These are phyloP conservation scores for Astrephomene gubernaculifera DNA, from an alignment of 139 green algal species.

Conservation along the genomic window DNA sequence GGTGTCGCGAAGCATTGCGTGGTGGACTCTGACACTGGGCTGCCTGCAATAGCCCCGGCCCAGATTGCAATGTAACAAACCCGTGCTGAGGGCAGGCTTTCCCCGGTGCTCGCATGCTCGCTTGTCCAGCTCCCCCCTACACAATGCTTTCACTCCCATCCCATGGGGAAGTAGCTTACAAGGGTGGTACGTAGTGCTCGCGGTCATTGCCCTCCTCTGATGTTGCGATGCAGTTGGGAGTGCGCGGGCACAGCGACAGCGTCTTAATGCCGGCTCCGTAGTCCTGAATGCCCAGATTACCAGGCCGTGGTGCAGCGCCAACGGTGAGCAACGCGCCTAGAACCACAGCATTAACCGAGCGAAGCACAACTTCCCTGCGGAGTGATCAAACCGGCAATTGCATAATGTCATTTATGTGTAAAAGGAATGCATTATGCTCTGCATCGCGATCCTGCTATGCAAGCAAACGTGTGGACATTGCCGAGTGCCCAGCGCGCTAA, in stretches of 20 bases:
- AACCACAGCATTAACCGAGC: slow-evolving; percentile 73
- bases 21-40: too few species aligned
- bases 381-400: not conserved
- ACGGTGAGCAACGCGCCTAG: slow-evolving; percentile 79
- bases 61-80: too few species aligned
- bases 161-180: too few species aligned
- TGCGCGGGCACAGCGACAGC: slow-evolving; percentile 87
- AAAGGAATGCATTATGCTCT: not conserved
- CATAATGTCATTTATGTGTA: not conserved
- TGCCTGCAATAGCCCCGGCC: too few species aligned
- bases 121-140: too few species aligned
- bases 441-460: not conserved
- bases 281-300: slow-evolving; percentile 74
- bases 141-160: too few species aligned
- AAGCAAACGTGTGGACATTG: too few species aligned
- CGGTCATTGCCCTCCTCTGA: slow-evolving; percentile 89
- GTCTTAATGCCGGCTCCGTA: slow-evolving; percentile 78
- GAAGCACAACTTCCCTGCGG: slow-evolving; percentile 79
- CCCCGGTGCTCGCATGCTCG: too few species aligned
- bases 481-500: too few species aligned
- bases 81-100: too few species aligned
- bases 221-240: slow-evolving; percentile 94
- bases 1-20: too few species aligned
- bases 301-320: slow-evolving; percentile 70
- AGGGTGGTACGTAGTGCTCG: slow-evolving; percentile 85